Evolutionary conservation across 352 stramenopile species (phyloP), one percentile per base, ranked within the genome.

Genomic region (Phytophthora pini): DNA sequence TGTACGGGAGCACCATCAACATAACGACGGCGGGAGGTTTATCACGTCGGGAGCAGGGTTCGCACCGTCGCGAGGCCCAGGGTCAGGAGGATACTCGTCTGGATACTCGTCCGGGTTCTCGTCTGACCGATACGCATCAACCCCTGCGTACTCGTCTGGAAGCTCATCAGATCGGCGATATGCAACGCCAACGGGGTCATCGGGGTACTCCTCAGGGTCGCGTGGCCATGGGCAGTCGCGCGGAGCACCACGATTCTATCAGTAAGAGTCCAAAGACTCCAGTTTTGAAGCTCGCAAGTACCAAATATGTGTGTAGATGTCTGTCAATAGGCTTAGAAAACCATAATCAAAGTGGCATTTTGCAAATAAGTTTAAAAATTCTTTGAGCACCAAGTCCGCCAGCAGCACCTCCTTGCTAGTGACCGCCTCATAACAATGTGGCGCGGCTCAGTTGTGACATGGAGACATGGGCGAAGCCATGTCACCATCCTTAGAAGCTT

Each of bases 331-430:
- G 45, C 24, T 49, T 69, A 69, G 64, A 63, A 67, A 41, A 54
- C 36, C 26, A 61, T 41, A 56, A 61, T 64, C 41, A 49, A 61
- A 55, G 34, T 61, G 27, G n/a, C 34, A 58, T 52, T 67, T 63
- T 65, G 44, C 61, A 74, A 74, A 61, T 70, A 60, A 63, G n/a
- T 69, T 65, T 68, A 59, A 60, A 15, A 63, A 50, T 51, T 50
- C 39, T 9, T 69, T 7, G 36, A 58, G 34, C 29, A 56, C 5
- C 44, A 54, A 24, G 45, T 17, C 20, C 24, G 38, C 20, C 27
- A 58, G 26, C 20, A 60, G 24, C 43, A 68, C 22, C 17, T 50
- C 17, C 17, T n/a, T 48, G 13, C 38, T 15, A 44, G 27, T 57
- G 26, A 54, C 46, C 45, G 27, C 20, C 40, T 71, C 29, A 71